Percentiles rank a stretch among this genome's conserved stretches.
Conservation (phyloP, 2,329 filamentous ascomycete genomes). For the Colletotrichum echinochloae region DNA sequence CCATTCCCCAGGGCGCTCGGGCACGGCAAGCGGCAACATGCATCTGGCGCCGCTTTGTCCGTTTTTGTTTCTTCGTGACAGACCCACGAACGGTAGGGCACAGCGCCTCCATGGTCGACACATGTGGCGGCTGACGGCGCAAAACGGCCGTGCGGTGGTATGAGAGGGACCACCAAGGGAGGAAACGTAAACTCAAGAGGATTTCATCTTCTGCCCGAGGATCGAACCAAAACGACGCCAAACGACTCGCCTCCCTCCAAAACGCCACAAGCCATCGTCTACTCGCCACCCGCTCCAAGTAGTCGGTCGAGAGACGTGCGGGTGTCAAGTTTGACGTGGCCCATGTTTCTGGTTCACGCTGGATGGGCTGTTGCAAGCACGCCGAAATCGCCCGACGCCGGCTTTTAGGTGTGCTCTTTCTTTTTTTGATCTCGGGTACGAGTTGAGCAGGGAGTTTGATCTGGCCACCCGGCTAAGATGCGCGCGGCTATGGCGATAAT, state of each 20-base stretch:
- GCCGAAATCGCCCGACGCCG: not conserved
- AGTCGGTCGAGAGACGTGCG: slow-evolving; percentile 22
- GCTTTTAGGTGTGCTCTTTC: not conserved
- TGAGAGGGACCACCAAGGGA: slow-evolving; percentile 10
- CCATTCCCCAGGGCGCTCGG: slow-evolving; percentile 19
- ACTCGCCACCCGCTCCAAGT: slow-evolving; percentile 22
- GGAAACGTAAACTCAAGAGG: slow-evolving; percentile 16
- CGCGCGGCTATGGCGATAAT: slow-evolving; percentile 18
- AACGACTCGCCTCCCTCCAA: not conserved
- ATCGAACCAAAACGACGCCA: slow-evolving; percentile 30
- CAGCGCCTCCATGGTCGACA: slow-evolving; percentile 16
- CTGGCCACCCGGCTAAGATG: not conserved
- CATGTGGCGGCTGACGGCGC: slow-evolving; percentile 18
- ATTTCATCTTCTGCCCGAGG: slow-evolving; percentile 39
- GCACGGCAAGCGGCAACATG: slow-evolving; percentile 22
- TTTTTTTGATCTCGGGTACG: not conserved
- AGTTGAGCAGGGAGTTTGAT: too few species aligned
- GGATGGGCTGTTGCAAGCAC: slow-evolving; percentile 1
- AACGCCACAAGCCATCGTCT: not conserved
- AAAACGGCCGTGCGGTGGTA: slow-evolving; percentile 34
- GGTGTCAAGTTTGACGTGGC: slow-evolving; percentile 29
- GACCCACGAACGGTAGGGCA: slow-evolving; percentile 6
- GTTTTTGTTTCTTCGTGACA: not conserved
- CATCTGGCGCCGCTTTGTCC: slow-evolving; percentile 29
- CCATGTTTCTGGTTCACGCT: slow-evolving; percentile 18